A percentile compares a stretch with the other conserved stretches of the same genome.
Conservation (phyloP, 352 stramenopile genomes). For the Pythium coloratum region DNA sequence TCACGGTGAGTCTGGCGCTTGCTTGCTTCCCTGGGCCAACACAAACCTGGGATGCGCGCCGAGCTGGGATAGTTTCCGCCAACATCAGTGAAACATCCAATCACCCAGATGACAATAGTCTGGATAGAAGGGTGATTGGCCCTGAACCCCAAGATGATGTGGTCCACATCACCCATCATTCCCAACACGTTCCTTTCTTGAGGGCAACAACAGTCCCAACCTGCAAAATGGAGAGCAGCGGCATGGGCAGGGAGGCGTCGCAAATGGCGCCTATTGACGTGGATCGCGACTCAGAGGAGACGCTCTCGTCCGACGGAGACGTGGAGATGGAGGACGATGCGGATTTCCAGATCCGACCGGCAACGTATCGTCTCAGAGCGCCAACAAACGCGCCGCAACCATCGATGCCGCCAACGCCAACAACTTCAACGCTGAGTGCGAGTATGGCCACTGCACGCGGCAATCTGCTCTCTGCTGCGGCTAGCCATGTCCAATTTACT, state of each 20-base stretch:
- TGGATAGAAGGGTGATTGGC: conserved; percentile 8
- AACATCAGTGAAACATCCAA: conserved; percentile 3
- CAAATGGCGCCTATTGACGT: conserved; percentile 20
- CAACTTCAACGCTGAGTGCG: conserved; percentile 10
- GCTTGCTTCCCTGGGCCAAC: not conserved
- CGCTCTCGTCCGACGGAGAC: conserved; percentile 28
- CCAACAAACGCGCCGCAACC: not conserved
- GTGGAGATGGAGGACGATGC: conserved; percentile 19
- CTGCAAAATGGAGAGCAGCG: not conserved
- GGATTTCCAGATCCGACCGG: not conserved
- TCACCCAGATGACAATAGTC: not conserved
- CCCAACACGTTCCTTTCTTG: conserved; percentile 1
- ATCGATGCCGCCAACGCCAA: not conserved
- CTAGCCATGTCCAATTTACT: not conserved
- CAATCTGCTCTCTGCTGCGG: conserved; percentile 10
- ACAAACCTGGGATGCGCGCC: not conserved
- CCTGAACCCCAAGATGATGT: not conserved
- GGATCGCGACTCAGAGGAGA: conserved; percentile 24
- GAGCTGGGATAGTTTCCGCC: not conserved
- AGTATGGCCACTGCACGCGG: conserved; percentile 18
- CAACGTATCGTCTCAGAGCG: not conserved
- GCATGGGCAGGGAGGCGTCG: conserved; percentile 1
- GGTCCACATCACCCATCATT: conserved; percentile 26
- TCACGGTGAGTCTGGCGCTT: conserved; percentile 2
- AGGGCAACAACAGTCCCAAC: not conserved